phyloP scores from a whole-genome alignment of 257 asterid genomes.

The Phtheirospermum japonicum region DNA sequence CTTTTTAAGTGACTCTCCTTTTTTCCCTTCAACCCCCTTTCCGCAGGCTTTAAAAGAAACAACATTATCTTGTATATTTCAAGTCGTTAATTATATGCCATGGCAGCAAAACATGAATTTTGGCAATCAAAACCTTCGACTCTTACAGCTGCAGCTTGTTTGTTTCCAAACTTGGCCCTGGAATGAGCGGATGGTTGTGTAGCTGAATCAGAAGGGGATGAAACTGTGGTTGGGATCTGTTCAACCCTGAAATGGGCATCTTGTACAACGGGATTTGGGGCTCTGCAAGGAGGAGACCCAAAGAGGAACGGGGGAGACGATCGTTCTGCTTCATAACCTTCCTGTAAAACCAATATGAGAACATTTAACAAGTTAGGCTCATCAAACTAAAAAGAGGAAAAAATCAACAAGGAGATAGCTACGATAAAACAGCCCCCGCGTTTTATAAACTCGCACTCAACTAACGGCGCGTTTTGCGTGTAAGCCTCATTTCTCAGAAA shows the following conservation, averaged over 20 bases:
- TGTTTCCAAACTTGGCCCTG: slow-evolving; percentile 23
- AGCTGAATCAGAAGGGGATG: slow-evolving; percentile 26
- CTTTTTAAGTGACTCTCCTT: slow-evolving; percentile 16
- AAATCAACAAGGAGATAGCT: background rate
- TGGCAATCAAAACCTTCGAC: slow-evolving; percentile 47
- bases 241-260: slow-evolving; percentile 41
- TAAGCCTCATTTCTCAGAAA: no score
- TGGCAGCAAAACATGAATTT: slow-evolving; percentile 26
- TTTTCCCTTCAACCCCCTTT: background rate
- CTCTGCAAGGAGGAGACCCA: slow-evolving; percentile 51
- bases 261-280: slow-evolving; percentile 40
- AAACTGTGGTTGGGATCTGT: slow-evolving; percentile 11
- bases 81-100: slow-evolving; percentile 13
- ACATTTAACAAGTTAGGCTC: background rate
- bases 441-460: no score
- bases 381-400: background rate
- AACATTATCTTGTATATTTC: no score
- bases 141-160: slow-evolving; percentile 34
- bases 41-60: background rate
- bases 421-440: background rate
- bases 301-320: slow-evolving; percentile 43
- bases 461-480: no score
- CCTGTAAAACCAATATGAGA: slow-evolving; percentile 28
- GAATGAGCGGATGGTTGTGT: slow-evolving; percentile 22
- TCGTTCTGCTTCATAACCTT: slow-evolving; percentile 19